Conservation (phyloP, 768 basidiomycete species). For the Leccinum arenicola region DNA sequence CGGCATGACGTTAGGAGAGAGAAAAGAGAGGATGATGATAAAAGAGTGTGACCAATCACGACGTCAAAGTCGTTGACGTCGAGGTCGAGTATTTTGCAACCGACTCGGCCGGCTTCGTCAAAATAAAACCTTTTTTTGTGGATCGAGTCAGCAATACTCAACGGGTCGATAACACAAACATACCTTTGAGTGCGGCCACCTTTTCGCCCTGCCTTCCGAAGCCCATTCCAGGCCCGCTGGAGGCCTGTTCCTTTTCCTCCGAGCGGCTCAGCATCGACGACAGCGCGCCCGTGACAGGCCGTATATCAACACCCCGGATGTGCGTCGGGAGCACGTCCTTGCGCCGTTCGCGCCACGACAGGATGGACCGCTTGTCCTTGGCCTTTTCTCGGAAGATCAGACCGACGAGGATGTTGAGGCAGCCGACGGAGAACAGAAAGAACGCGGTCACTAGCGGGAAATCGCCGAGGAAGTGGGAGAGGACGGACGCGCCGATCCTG, state of each 20-base stretch:
- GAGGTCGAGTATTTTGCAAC: slow-evolving; percentile 44
- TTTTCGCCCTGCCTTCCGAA: slow-evolving; percentile 85
- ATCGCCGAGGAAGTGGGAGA: slow-evolving; percentile 75
- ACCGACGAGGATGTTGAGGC: slow-evolving; percentile 78
- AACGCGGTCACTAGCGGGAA: slow-evolving; percentile 87
- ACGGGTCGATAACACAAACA: slow-evolving; percentile 7
- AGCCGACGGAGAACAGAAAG: slow-evolving; percentile 80
- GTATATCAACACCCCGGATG: slow-evolving; percentile 22
- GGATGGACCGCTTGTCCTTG: slow-evolving; percentile 65
- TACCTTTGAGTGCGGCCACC: slow-evolving; percentile 64
- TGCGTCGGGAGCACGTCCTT: slow-evolving; percentile 55
- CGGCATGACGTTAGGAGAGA: not conserved
- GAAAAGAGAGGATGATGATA: slow-evolving; percentile 4
- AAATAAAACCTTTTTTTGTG: slow-evolving; percentile 48
- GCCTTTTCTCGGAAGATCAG: slow-evolving; percentile 72
- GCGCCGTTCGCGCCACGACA: slow-evolving; percentile 58
- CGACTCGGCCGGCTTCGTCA: slow-evolving; percentile 57
- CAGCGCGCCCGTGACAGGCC: slow-evolving; percentile 13
- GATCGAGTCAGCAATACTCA: not conserved
- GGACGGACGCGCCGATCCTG: slow-evolving; percentile 66
- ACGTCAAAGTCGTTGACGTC: not conserved
- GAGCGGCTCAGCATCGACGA: slow-evolving; percentile 10
- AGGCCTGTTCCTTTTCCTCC: slow-evolving; percentile 21
- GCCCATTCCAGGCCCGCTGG: slow-evolving; percentile 51
- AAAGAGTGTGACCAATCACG: not conserved